A percentile compares a stretch with the other conserved stretches of the same genome.
Evolutionary conservation across 331 rosid species (phyloP).

Genomic region (Pyracantha coccinea): DNA sequence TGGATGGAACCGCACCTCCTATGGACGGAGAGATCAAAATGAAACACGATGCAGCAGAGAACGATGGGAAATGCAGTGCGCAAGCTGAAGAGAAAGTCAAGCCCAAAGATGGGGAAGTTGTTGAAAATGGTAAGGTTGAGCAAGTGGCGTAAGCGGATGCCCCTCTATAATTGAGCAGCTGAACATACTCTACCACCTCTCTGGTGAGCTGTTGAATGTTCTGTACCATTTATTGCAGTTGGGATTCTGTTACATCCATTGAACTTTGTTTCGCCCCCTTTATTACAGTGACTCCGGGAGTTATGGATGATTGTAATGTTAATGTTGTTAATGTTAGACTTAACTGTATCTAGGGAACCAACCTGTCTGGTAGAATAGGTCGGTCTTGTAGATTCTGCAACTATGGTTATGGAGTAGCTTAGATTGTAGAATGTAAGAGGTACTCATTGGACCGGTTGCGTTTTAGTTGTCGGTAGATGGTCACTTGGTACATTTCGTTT

Average conservation of each 20-base stretch:
- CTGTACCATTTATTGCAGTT: not conserved
- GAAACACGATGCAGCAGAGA: slow-evolving; percentile 3
- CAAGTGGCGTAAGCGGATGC: slow-evolving; percentile 31
- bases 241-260: slow-evolving; percentile 9
- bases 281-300: slow-evolving; percentile 16
- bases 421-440: slow-evolving; percentile 19
- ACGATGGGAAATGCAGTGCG: slow-evolving; percentile 1
- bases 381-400: slow-evolving; percentile 18
- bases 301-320: slow-evolving; percentile 38
- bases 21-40: slow-evolving; percentile 9
- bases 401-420: slow-evolving; percentile 6
- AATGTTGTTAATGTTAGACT: slow-evolving; percentile 21
- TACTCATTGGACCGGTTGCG: not conserved
- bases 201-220: slow-evolving; percentile 31
- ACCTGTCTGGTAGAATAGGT: slow-evolving; percentile 25
- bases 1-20: slow-evolving; percentile 5
- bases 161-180: slow-evolving; percentile 27
- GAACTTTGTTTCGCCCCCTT: not conserved
- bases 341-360: slow-evolving; percentile 25
- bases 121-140: slow-evolving; percentile 38
- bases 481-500: not conserved
- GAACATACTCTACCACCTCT: slow-evolving; percentile 19
- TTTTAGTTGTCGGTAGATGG: not conserved
- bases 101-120: slow-evolving; percentile 16
- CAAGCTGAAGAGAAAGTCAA: slow-evolving; percentile 5